Conservation (phyloP, 805 yeast genomes). For the Babjeviella inositovora region DNA sequence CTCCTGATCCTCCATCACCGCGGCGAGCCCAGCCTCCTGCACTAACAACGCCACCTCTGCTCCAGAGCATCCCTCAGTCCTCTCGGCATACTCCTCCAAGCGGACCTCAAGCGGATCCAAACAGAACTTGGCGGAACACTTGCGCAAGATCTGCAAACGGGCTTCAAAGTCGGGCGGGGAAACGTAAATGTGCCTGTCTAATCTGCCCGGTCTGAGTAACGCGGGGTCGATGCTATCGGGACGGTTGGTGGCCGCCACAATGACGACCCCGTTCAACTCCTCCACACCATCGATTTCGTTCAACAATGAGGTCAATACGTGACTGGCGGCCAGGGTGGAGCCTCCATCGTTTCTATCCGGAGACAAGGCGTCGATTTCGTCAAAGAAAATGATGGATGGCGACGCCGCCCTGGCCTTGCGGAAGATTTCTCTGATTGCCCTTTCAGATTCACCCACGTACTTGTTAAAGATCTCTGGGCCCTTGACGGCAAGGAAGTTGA, state of each 20-base stretch:
- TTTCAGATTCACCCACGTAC: slow-evolving; percentile 91
- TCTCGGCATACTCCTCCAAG: slow-evolving; percentile 33
- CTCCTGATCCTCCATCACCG: slow-evolving; percentile 64
- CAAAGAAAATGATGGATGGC: slow-evolving; percentile 89
- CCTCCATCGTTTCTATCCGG: slow-evolving; percentile 51
- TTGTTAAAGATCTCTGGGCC: slow-evolving; percentile 95
- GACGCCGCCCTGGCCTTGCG: slow-evolving; percentile 89
- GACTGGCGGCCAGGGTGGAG: slow-evolving; percentile 56
- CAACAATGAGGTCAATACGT: slow-evolving; percentile 78
- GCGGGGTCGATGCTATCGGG: slow-evolving; percentile 94
- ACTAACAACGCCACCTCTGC: slow-evolving; percentile 87
- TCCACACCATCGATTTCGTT: slow-evolving; percentile 98
- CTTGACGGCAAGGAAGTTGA: slow-evolving; percentile 86
- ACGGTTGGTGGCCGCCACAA: slow-evolving; percentile 92
- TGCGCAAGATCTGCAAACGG: slow-evolving; percentile 58
- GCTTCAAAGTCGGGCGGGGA: slow-evolving; percentile 82
- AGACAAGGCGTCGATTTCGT: slow-evolving; percentile 91
- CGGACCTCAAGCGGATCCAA: slow-evolving; percentile 14
- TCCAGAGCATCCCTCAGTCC: slow-evolving; percentile 89
- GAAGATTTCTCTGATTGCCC: slow-evolving; percentile 85
- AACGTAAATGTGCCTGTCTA: slow-evolving; percentile 87
- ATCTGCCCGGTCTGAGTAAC: slow-evolving; percentile 83
- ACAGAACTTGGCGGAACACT: slow-evolving; percentile 52
- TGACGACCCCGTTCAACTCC: slow-evolving; percentile 81
- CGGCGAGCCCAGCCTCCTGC: slow-evolving; percentile 93